A percentile compares a stretch with the other conserved stretches of the same genome.
Conservation (phyloP, 2,329 filamentous ascomycete genomes). For the Fusarium falciforme region DNA sequence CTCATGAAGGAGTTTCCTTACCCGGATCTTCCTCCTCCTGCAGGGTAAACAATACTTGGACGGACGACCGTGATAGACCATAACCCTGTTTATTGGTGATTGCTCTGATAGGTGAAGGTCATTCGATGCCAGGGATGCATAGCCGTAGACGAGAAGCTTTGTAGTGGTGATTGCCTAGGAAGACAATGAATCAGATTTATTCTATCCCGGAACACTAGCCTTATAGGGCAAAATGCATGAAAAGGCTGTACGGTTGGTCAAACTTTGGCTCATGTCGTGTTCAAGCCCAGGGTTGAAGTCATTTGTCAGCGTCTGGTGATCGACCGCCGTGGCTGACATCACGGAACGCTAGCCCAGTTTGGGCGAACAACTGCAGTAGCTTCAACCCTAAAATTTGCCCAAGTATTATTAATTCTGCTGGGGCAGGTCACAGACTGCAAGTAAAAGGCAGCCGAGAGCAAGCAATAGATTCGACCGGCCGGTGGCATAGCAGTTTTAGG, state of each 20-base stretch:
- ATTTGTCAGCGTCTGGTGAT: neutral
- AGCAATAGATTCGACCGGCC: no score
- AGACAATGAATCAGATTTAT: neutral
- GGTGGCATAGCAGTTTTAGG: no score
- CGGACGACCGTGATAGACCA: neutral
- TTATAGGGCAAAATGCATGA: neutral
- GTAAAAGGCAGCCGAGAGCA: no score
- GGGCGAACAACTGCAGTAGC: no score
- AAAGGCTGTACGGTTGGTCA: neutral
- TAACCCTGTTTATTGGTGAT: neutral
- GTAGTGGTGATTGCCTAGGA: neutral
- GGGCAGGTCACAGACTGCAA: no score
- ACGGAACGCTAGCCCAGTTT: neutral
- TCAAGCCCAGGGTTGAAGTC: neutral
- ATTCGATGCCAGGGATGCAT: no score
- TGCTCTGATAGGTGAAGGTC: neutral
- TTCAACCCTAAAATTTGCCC: neutral
- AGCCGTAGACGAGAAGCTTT: no score
- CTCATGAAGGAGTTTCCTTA: neutral
- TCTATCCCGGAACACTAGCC: neutral
- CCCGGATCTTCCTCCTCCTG: neutral
- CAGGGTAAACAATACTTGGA: neutral
- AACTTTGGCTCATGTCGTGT: neutral
- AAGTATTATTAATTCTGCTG: no score
- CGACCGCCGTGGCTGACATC: neutral